These are phyloP conservation scores for Leptographium lundbergii DNA, from an alignment of 2,329 filamentous ascomycete genomes.

Conservation along the genomic window DNA sequence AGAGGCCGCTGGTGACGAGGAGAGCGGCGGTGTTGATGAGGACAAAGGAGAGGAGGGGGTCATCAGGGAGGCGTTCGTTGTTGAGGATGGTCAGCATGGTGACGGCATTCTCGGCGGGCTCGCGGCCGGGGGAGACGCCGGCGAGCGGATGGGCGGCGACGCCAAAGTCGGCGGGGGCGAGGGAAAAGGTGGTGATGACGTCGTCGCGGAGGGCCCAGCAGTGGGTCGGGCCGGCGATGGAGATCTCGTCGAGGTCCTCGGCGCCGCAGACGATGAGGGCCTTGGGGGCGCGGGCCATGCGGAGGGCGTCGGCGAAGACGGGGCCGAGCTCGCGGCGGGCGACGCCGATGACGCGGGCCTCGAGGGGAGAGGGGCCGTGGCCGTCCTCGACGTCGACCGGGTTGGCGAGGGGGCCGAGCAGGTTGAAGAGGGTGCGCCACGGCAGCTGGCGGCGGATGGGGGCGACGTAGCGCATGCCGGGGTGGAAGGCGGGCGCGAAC, in stretches of 20 bases:
- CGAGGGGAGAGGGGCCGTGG: conserved; percentile 31
- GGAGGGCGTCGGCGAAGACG: conserved; percentile 77
- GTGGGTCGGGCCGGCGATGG: conserved; percentile 74
- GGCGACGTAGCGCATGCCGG: conserved; percentile 82
- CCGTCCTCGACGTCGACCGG: conserved; percentile 54
- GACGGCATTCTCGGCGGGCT: conserved; percentile 73
- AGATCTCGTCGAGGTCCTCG: conserved; percentile 92
- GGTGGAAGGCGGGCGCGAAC: conserved; percentile 92
- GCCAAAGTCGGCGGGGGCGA: conserved; percentile 81
- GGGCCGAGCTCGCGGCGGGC: conserved; percentile 76
- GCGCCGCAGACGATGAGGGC: conserved; percentile 79
- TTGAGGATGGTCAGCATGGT: conserved; percentile 68
- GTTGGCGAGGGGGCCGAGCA: conserved; percentile 85
- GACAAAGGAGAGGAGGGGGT: conserved; percentile 87
- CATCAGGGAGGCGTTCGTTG: conserved; percentile 58
- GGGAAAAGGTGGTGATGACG: conserved; percentile 60
- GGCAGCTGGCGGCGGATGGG: conserved; percentile 78
- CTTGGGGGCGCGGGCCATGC: conserved; percentile 63
- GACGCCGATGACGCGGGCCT: conserved; percentile 88
- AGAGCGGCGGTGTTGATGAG: conserved; percentile 87
- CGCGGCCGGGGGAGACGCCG: conserved; percentile 72
- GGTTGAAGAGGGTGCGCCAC: conserved; percentile 95
- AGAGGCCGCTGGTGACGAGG: conserved; percentile 74
- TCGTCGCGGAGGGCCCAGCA: conserved; percentile 66
- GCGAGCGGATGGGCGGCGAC: conserved; percentile 59